Percentiles rank a stretch among this genome's conserved stretches.
phyloP scores from a whole-genome alignment of 345 rosid genomes.

The Populus euphratica region DNA sequence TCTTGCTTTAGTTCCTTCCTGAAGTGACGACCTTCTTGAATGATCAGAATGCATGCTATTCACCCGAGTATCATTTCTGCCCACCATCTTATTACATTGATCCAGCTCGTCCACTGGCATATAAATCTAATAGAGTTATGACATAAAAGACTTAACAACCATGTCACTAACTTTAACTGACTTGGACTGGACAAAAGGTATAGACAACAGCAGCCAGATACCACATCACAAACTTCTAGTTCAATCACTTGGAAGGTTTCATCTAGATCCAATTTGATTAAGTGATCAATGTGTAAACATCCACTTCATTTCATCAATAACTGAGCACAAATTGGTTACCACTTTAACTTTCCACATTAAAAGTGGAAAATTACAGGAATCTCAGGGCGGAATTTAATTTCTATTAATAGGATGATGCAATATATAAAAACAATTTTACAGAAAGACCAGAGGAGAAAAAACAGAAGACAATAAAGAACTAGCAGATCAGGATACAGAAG shows the following conservation, averaged over 20 bases:
- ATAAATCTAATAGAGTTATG: background rate
- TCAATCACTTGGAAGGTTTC: background rate
- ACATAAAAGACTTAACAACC: background rate
- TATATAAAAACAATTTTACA: background rate
- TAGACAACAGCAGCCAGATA: background rate
- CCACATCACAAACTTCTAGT: background rate
- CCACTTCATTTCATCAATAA: too few relatives aligned
- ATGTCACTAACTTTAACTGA: background rate
- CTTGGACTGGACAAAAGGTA: background rate
- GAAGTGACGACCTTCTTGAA: constrained; percentile 7
- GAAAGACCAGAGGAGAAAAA: background rate
- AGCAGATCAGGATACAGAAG: background rate
- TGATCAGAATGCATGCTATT: constrained; percentile 12
- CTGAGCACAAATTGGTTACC: background rate
- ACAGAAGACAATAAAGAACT: background rate
- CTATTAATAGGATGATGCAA: background rate
- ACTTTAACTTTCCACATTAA: background rate
- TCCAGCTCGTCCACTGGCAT: constrained; percentile 78
- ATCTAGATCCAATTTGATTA: background rate
- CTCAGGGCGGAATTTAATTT: background rate
- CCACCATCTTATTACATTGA: constrained; percentile 81
- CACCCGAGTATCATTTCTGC: constrained; percentile 47
- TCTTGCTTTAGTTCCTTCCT: constrained; percentile 27
- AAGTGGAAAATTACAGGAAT: background rate
- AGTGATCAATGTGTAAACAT: background rate